Base-by-base conservation (phyloP, 495 filamentous ascomycete genomes). In the Aspergillus campestris region DNA sequence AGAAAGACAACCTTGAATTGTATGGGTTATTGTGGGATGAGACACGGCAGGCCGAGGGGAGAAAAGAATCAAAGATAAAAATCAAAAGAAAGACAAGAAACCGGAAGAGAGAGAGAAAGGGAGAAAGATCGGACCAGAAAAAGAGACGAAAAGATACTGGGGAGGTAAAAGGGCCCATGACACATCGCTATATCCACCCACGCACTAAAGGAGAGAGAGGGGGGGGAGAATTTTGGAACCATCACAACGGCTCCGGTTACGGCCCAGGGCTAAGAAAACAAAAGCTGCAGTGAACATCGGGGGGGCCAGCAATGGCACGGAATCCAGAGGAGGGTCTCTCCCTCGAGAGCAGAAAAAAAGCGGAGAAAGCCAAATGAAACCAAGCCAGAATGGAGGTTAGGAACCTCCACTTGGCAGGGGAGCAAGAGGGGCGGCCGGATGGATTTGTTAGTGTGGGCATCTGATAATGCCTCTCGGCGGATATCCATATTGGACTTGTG, bases 221-320 rank as follows among this genome's bases (percentile, higher is more conserved):
- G 29, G 15, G 38, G 32, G 32, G 5, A 11, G n/a, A 12, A 48
- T 18, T 35, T 41, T 24, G 18, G 18, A 24, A 14, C 31, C 38
- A 48, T 48, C 10, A 33, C 37, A 31, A 38, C 24, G 32, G 39
- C 46, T 48, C 46, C 46, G 46, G 46, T 48, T 48, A 34, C 46
- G 46, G 46, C 46, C 12, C 32, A 35, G 31, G 14, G n/a, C 18
- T 34, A 42, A 34, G 38, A 40, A 24, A 24, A 4, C 18, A 31
- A 40, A 24, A 24, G 18, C 18, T 24, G 18, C 18, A 24, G 18
- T 24, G 18, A 24, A 24, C 18, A 24, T 24, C 18, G 38, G 7
- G 28, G 10, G 24, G 18, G 32, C 34, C 7, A 2, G 2, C 1
- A 24, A 7, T 27, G 44, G 40, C 10, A 12, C 15, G 15, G 35